Percentiles rank a stretch among this genome's conserved stretches.
These are phyloP conservation scores for Cucurbita maxima DNA, from an alignment of 306 rosid genomes.

Conservation along the genomic window DNA sequence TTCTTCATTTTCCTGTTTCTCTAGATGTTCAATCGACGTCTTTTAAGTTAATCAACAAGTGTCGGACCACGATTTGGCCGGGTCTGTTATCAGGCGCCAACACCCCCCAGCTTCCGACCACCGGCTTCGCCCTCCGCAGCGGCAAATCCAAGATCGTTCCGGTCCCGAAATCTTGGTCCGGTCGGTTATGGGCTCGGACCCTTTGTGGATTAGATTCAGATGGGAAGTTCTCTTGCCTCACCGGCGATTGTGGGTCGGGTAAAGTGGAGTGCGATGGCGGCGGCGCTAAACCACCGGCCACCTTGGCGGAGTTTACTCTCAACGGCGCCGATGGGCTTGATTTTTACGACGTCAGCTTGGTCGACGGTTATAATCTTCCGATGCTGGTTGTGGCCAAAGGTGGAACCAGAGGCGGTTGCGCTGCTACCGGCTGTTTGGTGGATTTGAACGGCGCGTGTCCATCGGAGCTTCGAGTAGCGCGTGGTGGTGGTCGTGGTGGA, in stretches of 20 bases:
- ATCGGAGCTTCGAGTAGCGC: constrained; percentile 33
- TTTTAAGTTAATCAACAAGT: constrained; percentile 70
- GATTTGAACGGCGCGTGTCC: constrained; percentile 75
- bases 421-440: constrained; percentile 74
- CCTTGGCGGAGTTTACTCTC: constrained; percentile 80
- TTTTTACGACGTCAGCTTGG: constrained; percentile 89
- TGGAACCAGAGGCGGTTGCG: constrained; percentile 65
- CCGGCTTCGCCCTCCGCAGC: constrained; percentile 49
- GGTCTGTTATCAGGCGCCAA: constrained; percentile 75
- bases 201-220: constrained; percentile 39
- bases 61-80: constrained; percentile 76
- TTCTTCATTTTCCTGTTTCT: background rate
- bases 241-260: constrained; percentile 84
- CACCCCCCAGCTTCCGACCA: constrained; percentile 54
- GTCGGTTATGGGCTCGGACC: constrained; percentile 84
- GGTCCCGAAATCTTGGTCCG: constrained; percentile 73
- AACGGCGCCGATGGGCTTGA: constrained; percentile 75
- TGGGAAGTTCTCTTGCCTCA: constrained; percentile 54
- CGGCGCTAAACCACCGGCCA: constrained; percentile 86
- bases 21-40: constrained; percentile 51
- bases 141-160: constrained; percentile 41
- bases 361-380: constrained; percentile 89
- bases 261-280: constrained; percentile 45
- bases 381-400: constrained; percentile 58
- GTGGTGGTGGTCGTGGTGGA: constrained; percentile 6